Evolutionary conservation across 148 eudicot genomes (phyloP), one percentile per base, ranked within the genome.

Genomic region (Limonium bicolor): DNA sequence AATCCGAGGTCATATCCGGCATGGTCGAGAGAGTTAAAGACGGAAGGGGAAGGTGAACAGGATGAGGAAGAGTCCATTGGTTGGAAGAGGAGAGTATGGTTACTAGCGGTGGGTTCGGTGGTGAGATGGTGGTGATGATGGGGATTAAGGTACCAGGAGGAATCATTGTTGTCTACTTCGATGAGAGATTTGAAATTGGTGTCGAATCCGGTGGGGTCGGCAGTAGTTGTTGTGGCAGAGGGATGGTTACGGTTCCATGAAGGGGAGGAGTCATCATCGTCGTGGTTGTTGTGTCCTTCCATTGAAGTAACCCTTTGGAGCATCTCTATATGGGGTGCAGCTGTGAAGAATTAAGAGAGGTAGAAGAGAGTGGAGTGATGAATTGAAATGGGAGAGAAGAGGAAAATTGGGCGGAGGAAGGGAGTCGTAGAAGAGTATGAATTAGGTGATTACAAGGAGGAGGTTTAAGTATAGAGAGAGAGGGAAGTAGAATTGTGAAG

Each of bases 61-160:
- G 96, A 82, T 4, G 94, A 68, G 4, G 96, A 75, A 6, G 83
- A 74, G 33, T 75, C 92, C 31, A 76, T 64, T 2, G 48, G 66
- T 6, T 72, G 73, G 2, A 78, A 48, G 20, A 75, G 19, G 20
- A 77, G 23, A 31, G 46, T 65, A 27, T 68, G n/a, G n/a, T n/a
- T n/a, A n/a, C 73, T 23, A 59, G 50, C 18, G 46, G 51, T 27
- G 50, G 20, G 56, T 65, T 64, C 36, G 55, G 64, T 10, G 70
- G 31, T 11, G 69, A 54, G 54, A 60, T 50, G 54, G 33, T 51
- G 52, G 19, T 35, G 13, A 20, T 51, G 20, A 4, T 48, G 46
- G 20, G 37, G 12, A 61, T 26, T n/a, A n/a, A n/a, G n/a, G 42
- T 64, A 78, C 87, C 93, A 81, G 16, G n/a, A n/a, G n/a, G n/a